These are phyloP conservation scores for Phytophthora syringae DNA, from an alignment of 352 stramenopile species.

Conservation along the genomic window DNA sequence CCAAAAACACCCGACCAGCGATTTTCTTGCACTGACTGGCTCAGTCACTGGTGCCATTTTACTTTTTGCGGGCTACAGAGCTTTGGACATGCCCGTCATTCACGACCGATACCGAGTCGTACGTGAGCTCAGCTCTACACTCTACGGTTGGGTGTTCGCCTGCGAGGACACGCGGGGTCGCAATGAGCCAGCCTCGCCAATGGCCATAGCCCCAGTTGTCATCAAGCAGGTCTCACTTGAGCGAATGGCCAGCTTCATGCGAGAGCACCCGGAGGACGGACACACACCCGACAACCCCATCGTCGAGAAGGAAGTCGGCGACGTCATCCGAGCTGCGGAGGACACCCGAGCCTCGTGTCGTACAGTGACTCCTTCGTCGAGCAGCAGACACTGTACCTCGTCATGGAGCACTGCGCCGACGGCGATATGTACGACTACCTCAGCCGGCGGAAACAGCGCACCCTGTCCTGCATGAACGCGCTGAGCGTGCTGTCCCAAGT, in stretches of 20 bases:
- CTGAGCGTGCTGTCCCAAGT: constrained; percentile 44
- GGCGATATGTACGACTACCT: constrained; percentile 49
- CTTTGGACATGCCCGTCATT: constrained; percentile 16
- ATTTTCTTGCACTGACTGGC: too few relatives aligned
- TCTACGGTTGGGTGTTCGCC: constrained; percentile 55
- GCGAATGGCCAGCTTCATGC: constrained; percentile 29
- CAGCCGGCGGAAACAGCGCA: constrained; percentile 21
- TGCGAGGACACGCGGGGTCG: constrained; percentile 40
- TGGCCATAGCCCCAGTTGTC: constrained; percentile 24
- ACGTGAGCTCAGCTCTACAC: constrained; percentile 46
- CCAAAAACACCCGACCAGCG: too few relatives aligned
- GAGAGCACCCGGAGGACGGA: constrained; percentile 20
- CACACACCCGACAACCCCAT: constrained; percentile 46
- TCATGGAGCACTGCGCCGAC: constrained; percentile 49
- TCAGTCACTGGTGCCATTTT: too few relatives aligned
- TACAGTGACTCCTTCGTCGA: constrained; percentile 54
- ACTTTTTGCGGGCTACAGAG: too few relatives aligned
- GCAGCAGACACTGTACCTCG: constrained; percentile 46
- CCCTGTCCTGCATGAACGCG: constrained; percentile 31
- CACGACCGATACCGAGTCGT: constrained; percentile 41
- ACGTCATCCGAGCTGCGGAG: constrained; percentile 42
- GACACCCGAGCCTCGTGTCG: constrained; percentile 52
- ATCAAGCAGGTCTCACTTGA: constrained; percentile 58
- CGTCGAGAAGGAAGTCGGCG: constrained; percentile 48
- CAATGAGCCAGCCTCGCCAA: background rate